Percentiles rank a stretch among this genome's conserved stretches.
Conservation (phyloP, 352 stramenopile genomes). For the Phytopythium sindhum region DNA sequence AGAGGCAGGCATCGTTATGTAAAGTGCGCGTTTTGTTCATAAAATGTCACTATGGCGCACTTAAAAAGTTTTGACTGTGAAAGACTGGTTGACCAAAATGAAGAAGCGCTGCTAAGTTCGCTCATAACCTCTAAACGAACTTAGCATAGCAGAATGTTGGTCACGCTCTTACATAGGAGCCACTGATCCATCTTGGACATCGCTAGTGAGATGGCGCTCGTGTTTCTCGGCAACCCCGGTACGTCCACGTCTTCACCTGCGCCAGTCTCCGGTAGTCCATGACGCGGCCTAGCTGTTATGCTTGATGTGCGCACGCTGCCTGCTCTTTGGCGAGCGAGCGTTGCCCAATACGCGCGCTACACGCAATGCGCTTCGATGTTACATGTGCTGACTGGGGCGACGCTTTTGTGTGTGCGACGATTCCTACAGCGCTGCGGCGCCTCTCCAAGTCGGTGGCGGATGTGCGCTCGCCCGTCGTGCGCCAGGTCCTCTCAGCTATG, state of each 20-base stretch:
- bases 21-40: neutral
- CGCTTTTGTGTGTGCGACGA: neutral
- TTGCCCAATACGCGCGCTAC: no score
- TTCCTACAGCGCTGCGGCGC: conserved; percentile 48
- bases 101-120: neutral
- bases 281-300: neutral
- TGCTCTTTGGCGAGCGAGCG: neutral
- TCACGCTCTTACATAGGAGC: neutral
- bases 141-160: conserved; percentile 7
- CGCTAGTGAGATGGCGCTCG: conserved; percentile 38
- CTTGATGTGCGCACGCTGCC: no score
- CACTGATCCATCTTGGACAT: neutral
- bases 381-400: neutral
- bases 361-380: neutral
- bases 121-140: neutral
- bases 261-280: neutral
- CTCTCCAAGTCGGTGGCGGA: conserved; percentile 69
- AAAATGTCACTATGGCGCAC: conserved; percentile 2
- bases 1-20: neutral
- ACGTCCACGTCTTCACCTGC: conserved; percentile 8
- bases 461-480: conserved; percentile 42
- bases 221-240: conserved; percentile 76
- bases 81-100: no score
- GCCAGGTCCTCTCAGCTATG: conserved; percentile 50
- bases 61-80: no score